Evolutionary conservation across 371 early-diverging fungal genomes (phyloP), one percentile per base, ranked within the genome.

Genomic region (Circinella minor): DNA sequence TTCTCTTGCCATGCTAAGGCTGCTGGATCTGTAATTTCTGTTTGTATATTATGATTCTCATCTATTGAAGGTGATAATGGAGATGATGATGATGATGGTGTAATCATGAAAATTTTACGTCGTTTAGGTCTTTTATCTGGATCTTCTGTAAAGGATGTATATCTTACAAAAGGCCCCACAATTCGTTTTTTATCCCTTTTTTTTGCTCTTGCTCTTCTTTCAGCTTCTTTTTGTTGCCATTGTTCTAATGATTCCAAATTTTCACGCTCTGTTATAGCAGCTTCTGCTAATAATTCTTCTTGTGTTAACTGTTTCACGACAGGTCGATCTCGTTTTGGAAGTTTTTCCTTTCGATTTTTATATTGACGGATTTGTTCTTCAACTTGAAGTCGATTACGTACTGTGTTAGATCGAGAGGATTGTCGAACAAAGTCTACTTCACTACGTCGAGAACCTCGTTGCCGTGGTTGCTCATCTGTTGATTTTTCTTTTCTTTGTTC

Each of bases 271-370:
- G 89, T 90, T 63, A 86, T 81, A 4, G 76, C 83, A 14, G 90
- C 90, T 65, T 90, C 88, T 37, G 79, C 86, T 57, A 90, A 65
- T 6, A 90, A 62, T 49, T 90, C 89, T 61, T 87, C 86, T 70
- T 90, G 90, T 0, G 86, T 90, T 72, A 85, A 65, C 63, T 79
- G 83, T 36, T 76, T 74, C 8, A 73, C 76, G 0, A 77, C 74
- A 4, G 80, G 78, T 60, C 77, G 72, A 61, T 85, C 84, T 18
- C 82, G 82, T 73, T 86, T 88, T 36, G 86, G 2, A 15, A 11
- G 13, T 38, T 48, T 65, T 63, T 84, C 88, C 71, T 71, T 81
- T 68, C 81, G 76, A 36, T 76, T 73, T 65, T 87, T 78, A 39
- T 84, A 71, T 63, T 86, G 83, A 63, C 80, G 81, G 3, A 88